phyloP scores from a whole-genome alignment of 75 land plant species.

The Sequoia sempervirens region DNA sequence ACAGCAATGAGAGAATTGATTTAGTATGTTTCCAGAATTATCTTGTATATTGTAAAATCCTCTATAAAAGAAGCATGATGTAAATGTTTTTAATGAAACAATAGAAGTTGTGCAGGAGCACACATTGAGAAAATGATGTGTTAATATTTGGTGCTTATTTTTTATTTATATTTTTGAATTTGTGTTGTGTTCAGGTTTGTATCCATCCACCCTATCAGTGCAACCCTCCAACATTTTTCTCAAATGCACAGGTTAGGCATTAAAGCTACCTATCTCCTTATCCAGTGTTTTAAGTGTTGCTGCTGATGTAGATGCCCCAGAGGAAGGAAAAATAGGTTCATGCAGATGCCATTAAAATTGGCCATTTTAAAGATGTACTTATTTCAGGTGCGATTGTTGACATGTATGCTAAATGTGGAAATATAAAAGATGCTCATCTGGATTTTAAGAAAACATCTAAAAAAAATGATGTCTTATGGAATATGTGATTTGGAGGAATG shows the following conservation, averaged over 20 bases:
- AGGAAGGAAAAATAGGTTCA: conserved; percentile 56
- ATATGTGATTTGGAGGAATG: no score
- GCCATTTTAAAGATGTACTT: conserved; percentile 7
- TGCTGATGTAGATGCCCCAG: conserved; percentile 43
- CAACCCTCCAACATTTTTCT: conserved; percentile 46
- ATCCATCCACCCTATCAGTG: no score
- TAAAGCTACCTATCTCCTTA: conserved; percentile 46
- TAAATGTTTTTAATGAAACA: no score
- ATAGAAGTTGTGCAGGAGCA: no score
- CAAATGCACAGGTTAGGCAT: conserved; percentile 32
- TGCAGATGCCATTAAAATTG: conserved; percentile 17
- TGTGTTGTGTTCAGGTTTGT: no score
- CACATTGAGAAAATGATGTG: no score
- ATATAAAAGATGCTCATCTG: conserved; percentile 11
- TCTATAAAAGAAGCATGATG: no score
- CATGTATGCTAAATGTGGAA: conserved; percentile 44
- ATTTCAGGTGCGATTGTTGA: conserved; percentile 32
- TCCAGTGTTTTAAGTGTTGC: conserved; percentile 68
- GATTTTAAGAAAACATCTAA: conserved; percentile 27
- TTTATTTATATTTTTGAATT: no score
- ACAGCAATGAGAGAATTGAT: no score
- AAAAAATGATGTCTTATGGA: conserved; percentile 69
- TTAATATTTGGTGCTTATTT: no score
- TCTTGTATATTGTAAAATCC: no score
- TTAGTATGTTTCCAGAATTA: no score